Conservation (phyloP, 352 stramenopile species). For the Globisporangium megalacanthum region DNA sequence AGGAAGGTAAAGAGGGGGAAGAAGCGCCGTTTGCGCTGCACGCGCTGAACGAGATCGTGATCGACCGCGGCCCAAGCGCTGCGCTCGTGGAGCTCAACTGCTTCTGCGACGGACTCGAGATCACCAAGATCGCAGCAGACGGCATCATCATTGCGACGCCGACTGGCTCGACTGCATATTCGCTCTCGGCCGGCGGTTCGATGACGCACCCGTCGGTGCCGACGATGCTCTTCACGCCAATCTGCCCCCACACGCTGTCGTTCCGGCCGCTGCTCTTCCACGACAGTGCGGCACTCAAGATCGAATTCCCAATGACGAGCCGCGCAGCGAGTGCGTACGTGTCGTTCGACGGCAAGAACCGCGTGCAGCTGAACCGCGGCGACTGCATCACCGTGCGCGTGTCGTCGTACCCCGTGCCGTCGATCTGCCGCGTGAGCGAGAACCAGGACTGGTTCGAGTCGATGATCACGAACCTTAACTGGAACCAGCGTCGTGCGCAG, state of each 20-base stretch:
- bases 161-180: slow-evolving; percentile 98
- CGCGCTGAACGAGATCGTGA: slow-evolving; percentile 98
- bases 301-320: slow-evolving; percentile 81
- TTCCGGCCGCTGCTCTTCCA: slow-evolving; percentile 91
- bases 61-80: slow-evolving; percentile 90
- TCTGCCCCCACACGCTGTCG: slow-evolving; percentile 97
- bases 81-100: slow-evolving; percentile 95
- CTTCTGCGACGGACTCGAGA: slow-evolving; percentile 95
- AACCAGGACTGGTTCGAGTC: slow-evolving; percentile 91
- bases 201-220: slow-evolving; percentile 98
- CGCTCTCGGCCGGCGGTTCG: slow-evolving; percentile 94
- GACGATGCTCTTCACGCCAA: slow-evolving; percentile 97
- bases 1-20: slow-evolving; percentile 32
- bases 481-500: slow-evolving; percentile 84
- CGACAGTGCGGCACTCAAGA: slow-evolving; percentile 88
- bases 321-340: slow-evolving; percentile 74
- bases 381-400: slow-evolving; percentile 84
- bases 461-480: slow-evolving; percentile 92
- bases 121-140: slow-evolving; percentile 94
- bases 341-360: slow-evolving; percentile 91
- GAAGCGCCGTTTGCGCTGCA: slow-evolving; percentile 59
- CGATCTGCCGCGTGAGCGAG: slow-evolving; percentile 83
- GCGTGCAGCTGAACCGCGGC: slow-evolving; percentile 78
- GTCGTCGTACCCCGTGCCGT: slow-evolving; percentile 85
- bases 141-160: slow-evolving; percentile 99